These are phyloP conservation scores for Pascua sp. DNA, from an alignment of 1,284 basidiomycete species.

Conservation along the genomic window DNA sequence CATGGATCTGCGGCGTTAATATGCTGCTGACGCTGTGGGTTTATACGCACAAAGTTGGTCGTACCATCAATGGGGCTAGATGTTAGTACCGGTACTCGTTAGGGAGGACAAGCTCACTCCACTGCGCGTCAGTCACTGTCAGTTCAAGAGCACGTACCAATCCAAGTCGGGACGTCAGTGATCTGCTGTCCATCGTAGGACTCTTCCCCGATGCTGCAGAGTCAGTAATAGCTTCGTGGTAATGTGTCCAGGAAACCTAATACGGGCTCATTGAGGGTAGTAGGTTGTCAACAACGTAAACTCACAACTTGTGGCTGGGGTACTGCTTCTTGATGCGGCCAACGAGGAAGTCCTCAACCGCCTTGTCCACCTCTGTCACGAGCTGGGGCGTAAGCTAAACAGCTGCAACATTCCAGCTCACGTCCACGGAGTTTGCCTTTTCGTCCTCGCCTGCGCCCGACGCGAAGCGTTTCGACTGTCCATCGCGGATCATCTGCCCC, in stretches of 20 bases:
- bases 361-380: slow-evolving; percentile 95
- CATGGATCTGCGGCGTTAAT: slow-evolving; percentile 35
- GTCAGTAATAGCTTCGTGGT: slow-evolving; percentile 1
- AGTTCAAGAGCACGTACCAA: slow-evolving; percentile 54
- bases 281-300: slow-evolving; percentile 16
- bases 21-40: too few species aligned
- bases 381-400: slow-evolving; percentile 50
- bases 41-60: slow-evolving; percentile 82
- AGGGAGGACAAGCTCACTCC: slow-evolving; percentile 24
- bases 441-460: slow-evolving; percentile 62
- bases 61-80: slow-evolving; percentile 55
- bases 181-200: slow-evolving; percentile 72
- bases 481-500: slow-evolving; percentile 51
- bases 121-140: slow-evolving; percentile 24
- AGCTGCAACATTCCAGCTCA: slow-evolving; percentile 17
- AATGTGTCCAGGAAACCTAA: neutral
- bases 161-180: slow-evolving; percentile 85
- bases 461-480: slow-evolving; percentile 49
- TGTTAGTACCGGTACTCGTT: slow-evolving; percentile 6
- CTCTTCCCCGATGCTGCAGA: slow-evolving; percentile 78
- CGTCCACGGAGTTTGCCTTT: slow-evolving; percentile 86
- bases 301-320: slow-evolving; percentile 78
- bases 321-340: slow-evolving; percentile 64
- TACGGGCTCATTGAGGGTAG: too few species aligned
- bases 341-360: slow-evolving; percentile 81